These are phyloP conservation scores for Atalantia buxifolia DNA, from an alignment of 345 rosid species.

Conservation along the genomic window DNA sequence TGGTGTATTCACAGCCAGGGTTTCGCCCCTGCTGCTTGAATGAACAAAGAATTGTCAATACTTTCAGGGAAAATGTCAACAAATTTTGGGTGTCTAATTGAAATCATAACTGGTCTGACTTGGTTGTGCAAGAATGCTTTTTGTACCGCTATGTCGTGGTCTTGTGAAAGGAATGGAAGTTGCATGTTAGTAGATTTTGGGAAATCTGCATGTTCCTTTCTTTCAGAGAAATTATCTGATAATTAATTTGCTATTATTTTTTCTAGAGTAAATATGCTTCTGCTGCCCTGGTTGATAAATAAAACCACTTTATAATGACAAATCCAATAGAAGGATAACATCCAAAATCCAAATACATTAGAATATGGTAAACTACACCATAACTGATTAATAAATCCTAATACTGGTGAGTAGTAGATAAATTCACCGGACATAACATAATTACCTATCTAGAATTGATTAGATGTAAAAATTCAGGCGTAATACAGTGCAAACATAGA, in stretches of 20 bases:
- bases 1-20: background rate
- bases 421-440: background rate
- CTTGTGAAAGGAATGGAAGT: background rate
- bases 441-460: background rate
- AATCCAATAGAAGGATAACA: background rate
- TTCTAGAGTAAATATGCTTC: too few species aligned
- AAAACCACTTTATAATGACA: background rate
- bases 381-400: background rate
- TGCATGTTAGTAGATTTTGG: background rate
- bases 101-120: background rate
- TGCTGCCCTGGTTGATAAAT: too few species aligned
- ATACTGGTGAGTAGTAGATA: background rate
- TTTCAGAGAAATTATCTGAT: background rate
- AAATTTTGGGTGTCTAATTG: background rate
- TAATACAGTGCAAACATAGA: constrained; percentile 19
- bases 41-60: background rate
- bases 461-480: background rate
- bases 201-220: background rate
- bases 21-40: background rate
- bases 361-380: background rate
- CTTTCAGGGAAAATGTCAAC: background rate
- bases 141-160: background rate
- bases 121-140: background rate
- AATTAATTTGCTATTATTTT: too few species aligned
- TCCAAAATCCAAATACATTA: background rate